Conservation (phyloP, 2,329 filamentous ascomycete genomes). For the Cercospora berteroae region DNA sequence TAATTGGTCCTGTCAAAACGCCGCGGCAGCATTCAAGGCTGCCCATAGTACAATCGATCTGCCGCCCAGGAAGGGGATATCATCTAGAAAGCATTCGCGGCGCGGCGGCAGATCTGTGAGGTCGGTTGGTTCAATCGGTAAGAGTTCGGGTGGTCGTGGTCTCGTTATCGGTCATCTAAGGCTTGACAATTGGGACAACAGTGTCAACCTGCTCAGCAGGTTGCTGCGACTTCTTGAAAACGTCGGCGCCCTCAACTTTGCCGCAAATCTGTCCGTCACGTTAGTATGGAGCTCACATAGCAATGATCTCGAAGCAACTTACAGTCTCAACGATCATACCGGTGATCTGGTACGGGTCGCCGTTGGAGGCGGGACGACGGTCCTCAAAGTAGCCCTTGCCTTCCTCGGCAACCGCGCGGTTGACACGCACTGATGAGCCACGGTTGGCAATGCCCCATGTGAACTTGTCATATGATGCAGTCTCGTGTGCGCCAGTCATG, state of each 20-base stretch:
- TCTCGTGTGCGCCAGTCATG: constrained; percentile 92
- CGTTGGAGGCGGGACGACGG: constrained; percentile 70
- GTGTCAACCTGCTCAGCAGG: constrained; percentile 40
- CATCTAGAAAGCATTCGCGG: constrained; percentile 17
- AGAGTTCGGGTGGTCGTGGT: constrained; percentile 1
- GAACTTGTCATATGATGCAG: constrained; percentile 89
- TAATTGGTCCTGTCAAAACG: background rate
- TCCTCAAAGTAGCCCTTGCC: constrained; percentile 92
- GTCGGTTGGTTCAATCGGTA: background rate
- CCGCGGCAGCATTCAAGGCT: constrained; percentile 3
- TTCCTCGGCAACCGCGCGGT: constrained; percentile 77
- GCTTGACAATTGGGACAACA: constrained; percentile 36
- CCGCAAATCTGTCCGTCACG: constrained; percentile 42
- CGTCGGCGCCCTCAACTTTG: constrained; percentile 50
- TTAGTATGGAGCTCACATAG: constrained; percentile 1
- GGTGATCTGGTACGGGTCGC: constrained; percentile 80
- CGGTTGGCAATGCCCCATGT: constrained; percentile 93
- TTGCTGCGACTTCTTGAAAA: constrained; percentile 40
- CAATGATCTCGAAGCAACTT: constrained; percentile 19
- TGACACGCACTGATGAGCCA: constrained; percentile 89
- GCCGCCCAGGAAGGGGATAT: constrained; percentile 18
- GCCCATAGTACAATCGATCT: constrained; percentile 12
- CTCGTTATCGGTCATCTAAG: constrained; percentile 26
- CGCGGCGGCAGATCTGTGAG: constrained; percentile 4
- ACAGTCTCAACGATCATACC: constrained; percentile 74